Conservation (phyloP, 306 rosid genomes). For the Vicia villosa region DNA sequence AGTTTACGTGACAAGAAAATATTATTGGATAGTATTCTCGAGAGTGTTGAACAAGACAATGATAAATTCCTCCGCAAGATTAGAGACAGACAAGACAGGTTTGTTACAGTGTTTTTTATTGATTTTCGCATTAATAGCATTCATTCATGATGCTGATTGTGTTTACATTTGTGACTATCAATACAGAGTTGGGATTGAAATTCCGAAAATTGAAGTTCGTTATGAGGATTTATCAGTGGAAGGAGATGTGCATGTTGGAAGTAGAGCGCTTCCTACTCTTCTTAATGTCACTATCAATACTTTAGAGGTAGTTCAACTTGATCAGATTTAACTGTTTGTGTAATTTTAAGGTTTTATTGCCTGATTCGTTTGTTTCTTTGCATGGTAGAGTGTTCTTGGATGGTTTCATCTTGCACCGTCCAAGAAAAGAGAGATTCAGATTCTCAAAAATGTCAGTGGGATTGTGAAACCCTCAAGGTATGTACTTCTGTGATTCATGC, state of each 20-base stretch:
- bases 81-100: constrained; percentile 70
- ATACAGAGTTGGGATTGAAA: constrained; percentile 82
- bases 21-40: constrained; percentile 62
- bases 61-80: constrained; percentile 59
- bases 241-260: constrained; percentile 75
- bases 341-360: neutral
- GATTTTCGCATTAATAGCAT: no score
- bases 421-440: constrained; percentile 61
- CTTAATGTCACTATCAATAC: constrained; percentile 57
- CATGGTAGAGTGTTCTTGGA: constrained; percentile 51
- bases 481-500: neutral
- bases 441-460: constrained; percentile 72
- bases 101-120: no score
- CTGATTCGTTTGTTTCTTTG: constrained; percentile 18
- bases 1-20: constrained; percentile 57
- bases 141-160: neutral
- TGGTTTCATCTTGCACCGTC: constrained; percentile 64
- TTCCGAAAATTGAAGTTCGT: constrained; percentile 70
- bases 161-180: neutral
- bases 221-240: constrained; percentile 60
- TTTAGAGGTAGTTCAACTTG: constrained; percentile 58
- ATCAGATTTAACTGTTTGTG: no score
- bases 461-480: constrained; percentile 77
- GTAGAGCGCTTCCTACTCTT: constrained; percentile 81
- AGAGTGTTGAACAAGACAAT: constrained; percentile 70